Percentiles rank a stretch among this genome's conserved stretches.
Evolutionary conservation across 2,329 filamentous ascomycete genomes (phyloP).

Genomic region (Diaporthe vexans): DNA sequence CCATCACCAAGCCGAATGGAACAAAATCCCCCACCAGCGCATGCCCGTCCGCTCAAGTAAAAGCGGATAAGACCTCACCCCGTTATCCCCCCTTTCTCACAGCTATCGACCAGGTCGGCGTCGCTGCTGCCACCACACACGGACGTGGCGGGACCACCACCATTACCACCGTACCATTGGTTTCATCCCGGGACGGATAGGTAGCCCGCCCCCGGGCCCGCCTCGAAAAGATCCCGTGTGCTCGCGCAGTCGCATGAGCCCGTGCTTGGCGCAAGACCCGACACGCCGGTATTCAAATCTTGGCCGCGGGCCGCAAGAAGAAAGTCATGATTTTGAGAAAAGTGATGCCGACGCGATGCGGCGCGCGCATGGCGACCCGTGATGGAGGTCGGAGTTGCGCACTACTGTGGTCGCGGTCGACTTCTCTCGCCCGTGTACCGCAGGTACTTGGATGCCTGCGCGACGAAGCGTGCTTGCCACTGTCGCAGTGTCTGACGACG

Average conservation of each 20-base stretch:
- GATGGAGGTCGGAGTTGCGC: no score
- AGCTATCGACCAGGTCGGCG: neutral
- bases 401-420: no score
- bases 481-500: no score
- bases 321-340: no score
- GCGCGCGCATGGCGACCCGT: no score
- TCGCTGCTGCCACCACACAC: neutral
- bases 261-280: slow-evolving; percentile 2
- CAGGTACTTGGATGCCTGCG: no score
- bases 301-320: no score
- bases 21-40: neutral
- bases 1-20: neutral
- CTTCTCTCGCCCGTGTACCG: no score
- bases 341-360: no score
- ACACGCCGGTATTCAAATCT: neutral
- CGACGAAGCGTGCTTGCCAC: no score
- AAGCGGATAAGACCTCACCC: neutral
- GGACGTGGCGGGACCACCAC: neutral
- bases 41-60: no score
- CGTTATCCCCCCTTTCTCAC: neutral
- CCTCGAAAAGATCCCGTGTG: slow-evolving; percentile 8
- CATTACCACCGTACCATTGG: neutral
- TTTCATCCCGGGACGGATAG: slow-evolving; percentile 1
- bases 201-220: neutral
- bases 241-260: neutral